phyloP scores from a whole-genome alignment of 2,329 filamentous ascomycete species.

The Penicillium occitanis region DNA sequence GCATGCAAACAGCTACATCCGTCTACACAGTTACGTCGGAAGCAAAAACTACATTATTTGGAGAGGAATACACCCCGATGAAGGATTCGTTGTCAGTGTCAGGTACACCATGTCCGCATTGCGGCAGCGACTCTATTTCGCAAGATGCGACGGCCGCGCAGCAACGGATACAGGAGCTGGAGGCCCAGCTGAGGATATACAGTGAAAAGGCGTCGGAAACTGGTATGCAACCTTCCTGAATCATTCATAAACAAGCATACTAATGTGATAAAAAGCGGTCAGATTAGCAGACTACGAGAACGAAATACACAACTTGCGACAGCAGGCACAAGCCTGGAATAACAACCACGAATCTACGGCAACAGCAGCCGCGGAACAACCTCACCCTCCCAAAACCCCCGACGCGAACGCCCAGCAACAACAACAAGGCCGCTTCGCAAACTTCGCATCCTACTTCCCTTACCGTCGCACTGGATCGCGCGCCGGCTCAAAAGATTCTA shows the following conservation, averaged over 20 bases:
- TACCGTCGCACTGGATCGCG: conserved; percentile 35
- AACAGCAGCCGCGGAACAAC: conserved; percentile 25
- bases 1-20: conserved; percentile 15
- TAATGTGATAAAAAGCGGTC: conserved; percentile 42
- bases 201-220: conserved; percentile 55
- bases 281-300: conserved; percentile 65
- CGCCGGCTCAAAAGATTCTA: conserved; percentile 18
- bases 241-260: not conserved
- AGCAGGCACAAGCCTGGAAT: conserved; percentile 30
- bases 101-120: conserved; percentile 37
- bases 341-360: conserved; percentile 28
- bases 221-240: conserved; percentile 39
- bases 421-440: conserved; percentile 39
- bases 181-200: conserved; percentile 55
- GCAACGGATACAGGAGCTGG: conserved; percentile 51
- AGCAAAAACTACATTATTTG: conserved; percentile 15
- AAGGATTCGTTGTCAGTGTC: conserved; percentile 8
- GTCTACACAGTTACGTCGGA: conserved; percentile 7
- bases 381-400: conserved; percentile 42
- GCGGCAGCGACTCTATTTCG: conserved; percentile 36
- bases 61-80: conserved; percentile 16
- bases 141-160: conserved; percentile 35
- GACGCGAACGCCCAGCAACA: conserved; percentile 25
- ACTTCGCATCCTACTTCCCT: conserved; percentile 41
- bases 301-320: conserved; percentile 54